Evolutionary conservation across 805 yeast species (phyloP).

Genomic region (baker's yeast (Saccharomyces cerevisiae)): DNA sequence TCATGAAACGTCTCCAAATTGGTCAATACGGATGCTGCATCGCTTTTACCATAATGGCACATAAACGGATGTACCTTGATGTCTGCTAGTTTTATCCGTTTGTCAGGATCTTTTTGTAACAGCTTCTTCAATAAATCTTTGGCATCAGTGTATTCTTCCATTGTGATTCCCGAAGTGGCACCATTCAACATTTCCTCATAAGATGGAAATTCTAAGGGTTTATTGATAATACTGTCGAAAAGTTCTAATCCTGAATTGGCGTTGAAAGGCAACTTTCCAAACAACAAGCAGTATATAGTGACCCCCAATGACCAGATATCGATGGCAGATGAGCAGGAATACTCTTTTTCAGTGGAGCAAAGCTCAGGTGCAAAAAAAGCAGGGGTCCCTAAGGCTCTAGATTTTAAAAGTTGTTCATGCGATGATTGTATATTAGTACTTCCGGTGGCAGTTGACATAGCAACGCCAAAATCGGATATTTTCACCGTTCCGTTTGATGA

Average conservation of each 20-base stretch:
- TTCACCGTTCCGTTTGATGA: constrained; percentile 66
- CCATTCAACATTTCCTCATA: constrained; percentile 20
- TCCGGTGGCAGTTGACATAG: constrained; percentile 24
- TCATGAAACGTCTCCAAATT: not conserved
- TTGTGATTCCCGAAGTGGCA: constrained; percentile 26
- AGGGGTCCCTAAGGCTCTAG: constrained; percentile 96
- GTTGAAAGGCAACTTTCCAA: constrained; percentile 83
- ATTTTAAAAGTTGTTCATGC: not conserved
- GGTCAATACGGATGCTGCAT: not conserved
- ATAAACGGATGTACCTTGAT: constrained; percentile 74
- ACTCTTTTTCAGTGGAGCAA: constrained; percentile 46
- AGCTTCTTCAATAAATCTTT: constrained; percentile 54
- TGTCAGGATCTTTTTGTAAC: constrained; percentile 59
- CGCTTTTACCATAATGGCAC: constrained; percentile 18
- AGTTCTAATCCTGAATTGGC: constrained; percentile 64
- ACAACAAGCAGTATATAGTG: constrained; percentile 79
- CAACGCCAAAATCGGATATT: constrained; percentile 95
- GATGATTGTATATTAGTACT: not conserved
- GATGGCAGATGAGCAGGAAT: constrained; percentile 66
- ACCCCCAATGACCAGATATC: constrained; percentile 98
- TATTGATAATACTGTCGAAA: constrained; percentile 69
- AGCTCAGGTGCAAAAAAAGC: constrained; percentile 94
- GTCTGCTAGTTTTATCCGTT: constrained; percentile 60
- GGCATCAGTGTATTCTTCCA: constrained; percentile 35
- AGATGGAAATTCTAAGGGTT: constrained; percentile 51